These are phyloP conservation scores for Ophiocordyceps camponoti-saundersi DNA, from an alignment of 2,329 filamentous ascomycete genomes.

Conservation along the genomic window DNA sequence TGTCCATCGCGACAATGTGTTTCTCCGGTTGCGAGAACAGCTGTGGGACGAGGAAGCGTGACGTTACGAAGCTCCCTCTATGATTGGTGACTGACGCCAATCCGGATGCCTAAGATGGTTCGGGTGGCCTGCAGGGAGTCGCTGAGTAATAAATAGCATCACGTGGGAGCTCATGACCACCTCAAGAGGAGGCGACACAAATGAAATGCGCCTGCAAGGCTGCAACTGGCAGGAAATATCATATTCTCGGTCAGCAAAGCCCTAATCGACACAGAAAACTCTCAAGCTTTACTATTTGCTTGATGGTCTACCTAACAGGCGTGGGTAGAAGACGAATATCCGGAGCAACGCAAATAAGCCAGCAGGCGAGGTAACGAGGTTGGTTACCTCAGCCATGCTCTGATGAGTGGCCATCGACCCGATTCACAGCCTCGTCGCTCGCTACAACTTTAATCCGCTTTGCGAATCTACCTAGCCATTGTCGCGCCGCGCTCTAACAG, in stretches of 20 bases:
- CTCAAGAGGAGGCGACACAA: no score
- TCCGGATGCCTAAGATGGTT: background rate
- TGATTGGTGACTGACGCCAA: constrained; percentile 1
- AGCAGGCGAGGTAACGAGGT: no score
- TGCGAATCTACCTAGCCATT: background rate
- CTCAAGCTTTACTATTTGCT: no score
- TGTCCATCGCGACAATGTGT: constrained; percentile 48
- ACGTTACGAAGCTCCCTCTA: background rate
- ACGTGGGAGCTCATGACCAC: constrained; percentile 1
- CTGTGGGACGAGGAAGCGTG: background rate
- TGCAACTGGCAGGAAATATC: no score
- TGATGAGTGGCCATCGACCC: background rate
- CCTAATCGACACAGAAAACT: no score
- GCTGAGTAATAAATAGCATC: constrained; percentile 7
- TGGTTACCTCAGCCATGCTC: background rate
- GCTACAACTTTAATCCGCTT: background rate
- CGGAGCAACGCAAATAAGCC: no score
- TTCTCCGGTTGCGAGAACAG: background rate
- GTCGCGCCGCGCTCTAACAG: no score
- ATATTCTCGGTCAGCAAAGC: no score
- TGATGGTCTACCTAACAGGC: no score
- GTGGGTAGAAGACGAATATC: no score
- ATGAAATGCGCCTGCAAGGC: no score
- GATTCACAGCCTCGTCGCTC: background rate
- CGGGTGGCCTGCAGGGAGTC: background rate